These are phyloP conservation scores for Trametes pubescens DNA, from an alignment of 1,284 basidiomycete genomes.

Conservation along the genomic window DNA sequence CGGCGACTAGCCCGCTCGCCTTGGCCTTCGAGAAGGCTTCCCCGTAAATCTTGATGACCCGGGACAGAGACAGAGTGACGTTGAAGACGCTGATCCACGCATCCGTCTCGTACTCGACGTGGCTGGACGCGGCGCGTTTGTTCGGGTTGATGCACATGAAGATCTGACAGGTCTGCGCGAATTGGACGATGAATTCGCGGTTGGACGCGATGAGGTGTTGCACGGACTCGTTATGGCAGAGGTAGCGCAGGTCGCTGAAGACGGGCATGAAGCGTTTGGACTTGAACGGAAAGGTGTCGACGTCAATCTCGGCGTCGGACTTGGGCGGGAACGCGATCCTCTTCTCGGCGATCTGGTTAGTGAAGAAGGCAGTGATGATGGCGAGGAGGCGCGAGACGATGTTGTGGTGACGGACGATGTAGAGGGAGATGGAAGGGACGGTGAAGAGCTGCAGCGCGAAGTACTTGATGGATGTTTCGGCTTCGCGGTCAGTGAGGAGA, in stretches of 20 bases:
- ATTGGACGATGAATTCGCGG: constrained; percentile 66
- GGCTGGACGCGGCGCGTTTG: constrained; percentile 80
- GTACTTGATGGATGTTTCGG: constrained; percentile 92
- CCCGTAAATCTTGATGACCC: constrained; percentile 89
- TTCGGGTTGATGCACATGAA: constrained; percentile 94
- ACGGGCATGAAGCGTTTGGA: constrained; percentile 94
- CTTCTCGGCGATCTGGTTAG: constrained; percentile 79
- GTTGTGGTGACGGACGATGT: constrained; percentile 79
- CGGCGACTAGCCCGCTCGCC: constrained; percentile 67
- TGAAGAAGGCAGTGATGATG: constrained; percentile 90
- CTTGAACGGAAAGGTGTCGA: constrained; percentile 87
- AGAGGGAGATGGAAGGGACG: constrained; percentile 82
- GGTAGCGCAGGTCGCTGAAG: constrained; percentile 85
- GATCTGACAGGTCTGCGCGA: constrained; percentile 74
- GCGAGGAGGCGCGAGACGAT: constrained; percentile 81
- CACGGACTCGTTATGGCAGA: constrained; percentile 79
- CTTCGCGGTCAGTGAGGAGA: constrained; percentile 90
- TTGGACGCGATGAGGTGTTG: constrained; percentile 78
- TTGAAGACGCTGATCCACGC: constrained; percentile 95
- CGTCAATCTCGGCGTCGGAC: constrained; percentile 63
- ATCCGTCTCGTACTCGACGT: constrained; percentile 95
- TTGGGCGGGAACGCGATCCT: constrained; percentile 65
- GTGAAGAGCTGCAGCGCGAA: constrained; percentile 93
- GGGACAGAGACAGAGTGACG: constrained; percentile 86
- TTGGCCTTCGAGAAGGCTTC: constrained; percentile 74